Evolutionary conservation across 345 rosid genomes (phyloP).

Genomic region (Noccaea caerulescens): DNA sequence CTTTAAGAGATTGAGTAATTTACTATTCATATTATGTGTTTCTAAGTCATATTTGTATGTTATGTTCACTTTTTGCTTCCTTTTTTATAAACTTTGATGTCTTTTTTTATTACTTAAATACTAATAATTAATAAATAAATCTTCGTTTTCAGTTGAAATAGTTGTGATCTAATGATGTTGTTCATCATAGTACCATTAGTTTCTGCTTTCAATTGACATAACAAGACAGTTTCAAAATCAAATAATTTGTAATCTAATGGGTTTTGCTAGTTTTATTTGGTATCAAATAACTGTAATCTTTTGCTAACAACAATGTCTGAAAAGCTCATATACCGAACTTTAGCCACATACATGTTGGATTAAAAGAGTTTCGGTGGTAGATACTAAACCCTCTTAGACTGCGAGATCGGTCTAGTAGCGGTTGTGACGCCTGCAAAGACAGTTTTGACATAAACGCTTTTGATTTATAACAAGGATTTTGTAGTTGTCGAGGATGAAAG

Average conservation of each 20-base stretch:
- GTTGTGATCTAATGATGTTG: neutral
- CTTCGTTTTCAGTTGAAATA: neutral
- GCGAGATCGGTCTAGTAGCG: constrained; percentile 37
- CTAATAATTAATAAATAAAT: neutral
- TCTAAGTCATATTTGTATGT: constrained; percentile 15
- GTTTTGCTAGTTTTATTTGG: neutral
- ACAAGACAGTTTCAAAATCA: neutral
- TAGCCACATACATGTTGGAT: constrained; percentile 11
- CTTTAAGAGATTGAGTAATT: constrained; percentile 1
- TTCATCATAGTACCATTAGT: neutral
- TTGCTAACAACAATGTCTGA: neutral
- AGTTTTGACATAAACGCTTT: neutral
- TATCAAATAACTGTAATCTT: too few species aligned
- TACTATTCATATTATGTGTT: neutral
- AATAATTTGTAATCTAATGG: neutral
- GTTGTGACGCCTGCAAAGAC: constrained; percentile 42
- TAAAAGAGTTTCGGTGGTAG: neutral
- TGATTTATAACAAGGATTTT: constrained; percentile 3
- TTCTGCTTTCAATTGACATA: neutral
- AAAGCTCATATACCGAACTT: constrained; percentile 3
- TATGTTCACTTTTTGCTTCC: neutral
- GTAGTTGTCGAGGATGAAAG: too few species aligned
- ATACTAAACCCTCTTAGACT: constrained; percentile 13
- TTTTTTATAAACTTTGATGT: neutral
- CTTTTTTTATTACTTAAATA: neutral